Evolutionary conservation across 202 grass and related monocot genomes (phyloP).

Genomic region (Panicum hallii): DNA sequence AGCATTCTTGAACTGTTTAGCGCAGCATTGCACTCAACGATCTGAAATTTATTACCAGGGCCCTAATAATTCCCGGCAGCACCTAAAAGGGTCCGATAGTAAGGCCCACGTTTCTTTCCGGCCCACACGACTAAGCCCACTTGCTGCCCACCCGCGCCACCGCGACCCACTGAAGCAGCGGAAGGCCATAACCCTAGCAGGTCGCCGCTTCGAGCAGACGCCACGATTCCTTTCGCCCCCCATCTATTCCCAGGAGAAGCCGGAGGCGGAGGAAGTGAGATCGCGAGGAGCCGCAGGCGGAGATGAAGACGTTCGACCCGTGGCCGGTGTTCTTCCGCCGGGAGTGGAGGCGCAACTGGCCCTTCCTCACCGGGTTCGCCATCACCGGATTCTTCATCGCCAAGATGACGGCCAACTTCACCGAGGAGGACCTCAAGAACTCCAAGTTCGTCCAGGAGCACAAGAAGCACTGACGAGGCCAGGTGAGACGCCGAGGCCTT

Average conservation of each 20-base stretch:
- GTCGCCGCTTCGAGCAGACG: background rate
- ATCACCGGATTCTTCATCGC: too few relatives aligned
- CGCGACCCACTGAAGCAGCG: too few relatives aligned
- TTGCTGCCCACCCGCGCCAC: too few relatives aligned
- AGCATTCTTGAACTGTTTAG: too few relatives aligned
- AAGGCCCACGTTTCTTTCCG: background rate
- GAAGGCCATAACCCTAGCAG: background rate
- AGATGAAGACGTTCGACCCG: slow-evolving; percentile 77
- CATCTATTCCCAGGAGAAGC: background rate
- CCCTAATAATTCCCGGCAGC: too few relatives aligned
- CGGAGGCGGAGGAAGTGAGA: background rate
- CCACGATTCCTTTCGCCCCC: background rate
- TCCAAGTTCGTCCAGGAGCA: slow-evolving; percentile 88
- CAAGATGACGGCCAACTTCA: slow-evolving; percentile 77
- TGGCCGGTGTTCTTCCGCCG: slow-evolving; percentile 95
- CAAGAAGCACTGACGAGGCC: slow-evolving; percentile 43
- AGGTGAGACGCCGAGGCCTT: background rate
- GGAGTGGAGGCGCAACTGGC: slow-evolving; percentile 47
- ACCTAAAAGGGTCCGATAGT: too few relatives aligned
- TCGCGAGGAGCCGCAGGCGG: slow-evolving; percentile 10
- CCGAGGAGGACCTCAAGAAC: slow-evolving; percentile 89
- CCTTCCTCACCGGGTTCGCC: slow-evolving; percentile 53
- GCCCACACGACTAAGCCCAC: too few relatives aligned
- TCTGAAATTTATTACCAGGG: too few relatives aligned
- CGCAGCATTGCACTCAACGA: too few relatives aligned